A percentile compares a stretch with the other conserved stretches of the same genome.
Conservation (phyloP, 148 eudicot species). For the Nyssa sinensis region DNA sequence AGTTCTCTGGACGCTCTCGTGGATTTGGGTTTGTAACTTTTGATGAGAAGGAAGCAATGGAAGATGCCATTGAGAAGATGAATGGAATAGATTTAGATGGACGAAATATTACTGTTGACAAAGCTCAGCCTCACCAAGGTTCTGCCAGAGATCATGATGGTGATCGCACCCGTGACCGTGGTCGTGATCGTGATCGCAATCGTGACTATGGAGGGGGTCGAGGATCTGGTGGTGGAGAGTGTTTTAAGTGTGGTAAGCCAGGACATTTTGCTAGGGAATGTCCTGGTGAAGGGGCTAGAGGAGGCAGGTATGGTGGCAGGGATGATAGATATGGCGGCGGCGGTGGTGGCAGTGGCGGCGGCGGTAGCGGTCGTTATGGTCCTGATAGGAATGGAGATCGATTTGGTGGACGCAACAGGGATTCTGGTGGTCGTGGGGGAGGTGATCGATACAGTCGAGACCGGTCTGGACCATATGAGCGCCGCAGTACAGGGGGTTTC, state of each 20-base stretch:
- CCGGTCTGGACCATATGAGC: constrained; percentile 92
- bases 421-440: constrained; percentile 74
- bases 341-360: constrained; percentile 35
- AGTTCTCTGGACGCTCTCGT: constrained; percentile 84
- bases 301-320: constrained; percentile 76
- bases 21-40: constrained; percentile 97
- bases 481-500: constrained; percentile 54
- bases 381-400: constrained; percentile 79
- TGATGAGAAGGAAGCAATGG: constrained; percentile 85
- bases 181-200: constrained; percentile 65
- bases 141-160: constrained; percentile 64
- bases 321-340: constrained; percentile 54
- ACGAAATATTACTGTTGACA: constrained; percentile 85
- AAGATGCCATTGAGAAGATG: constrained; percentile 94
- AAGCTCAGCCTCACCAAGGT: constrained; percentile 77
- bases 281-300: constrained; percentile 46
- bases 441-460: constrained; percentile 77
- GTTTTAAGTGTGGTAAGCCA: constrained; percentile 64
- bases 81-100: constrained; percentile 90
- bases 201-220: background rate
- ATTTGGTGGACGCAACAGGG: constrained; percentile 61
- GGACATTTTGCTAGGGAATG: constrained; percentile 70
- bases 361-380: constrained; percentile 51
- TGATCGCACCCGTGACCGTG: constrained; percentile 61
- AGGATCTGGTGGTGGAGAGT: constrained; percentile 57